These are phyloP conservation scores for Eustoma russellianum DNA, from an alignment of 257 asterid genomes.

Conservation along the genomic window DNA sequence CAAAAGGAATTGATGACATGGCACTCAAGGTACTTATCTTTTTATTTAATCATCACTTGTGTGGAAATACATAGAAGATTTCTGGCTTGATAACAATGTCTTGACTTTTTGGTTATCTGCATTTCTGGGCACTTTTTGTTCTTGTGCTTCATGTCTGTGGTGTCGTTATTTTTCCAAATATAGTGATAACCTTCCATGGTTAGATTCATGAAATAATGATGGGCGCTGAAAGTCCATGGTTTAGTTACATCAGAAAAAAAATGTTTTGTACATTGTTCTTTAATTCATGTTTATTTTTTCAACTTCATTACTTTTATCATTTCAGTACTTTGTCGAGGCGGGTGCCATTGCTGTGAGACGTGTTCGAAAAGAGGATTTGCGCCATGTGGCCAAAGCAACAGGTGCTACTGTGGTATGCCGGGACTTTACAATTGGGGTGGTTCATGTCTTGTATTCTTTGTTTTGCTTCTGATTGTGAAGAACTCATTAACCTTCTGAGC, in stretches of 20 bases:
- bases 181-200: too few relatives aligned
- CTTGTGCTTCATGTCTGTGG: too few relatives aligned
- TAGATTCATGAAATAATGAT: too few relatives aligned
- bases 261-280: too few relatives aligned
- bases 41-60: background rate
- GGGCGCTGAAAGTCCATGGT: too few relatives aligned
- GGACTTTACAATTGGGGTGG: background rate
- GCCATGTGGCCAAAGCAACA: constrained; percentile 94
- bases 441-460: background rate
- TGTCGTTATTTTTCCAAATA: too few relatives aligned
- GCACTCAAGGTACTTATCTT: constrained; percentile 70
- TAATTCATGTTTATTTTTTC: background rate
- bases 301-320: background rate
- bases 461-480: too few relatives aligned
- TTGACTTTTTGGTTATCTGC: background rate
- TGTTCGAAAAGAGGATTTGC: constrained; percentile 85
- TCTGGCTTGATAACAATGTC: too few relatives aligned
- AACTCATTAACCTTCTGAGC: too few relatives aligned
- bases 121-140: background rate
- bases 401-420: constrained; percentile 78
- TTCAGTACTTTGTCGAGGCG: constrained; percentile 91
- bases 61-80: too few relatives aligned
- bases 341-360: constrained; percentile 94
- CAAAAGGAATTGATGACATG: constrained; percentile 99
- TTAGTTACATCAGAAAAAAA: too few relatives aligned